Evolutionary conservation across 2,329 filamentous ascomycete species (phyloP).

Genomic region (Corniculantispora saksenae): DNA sequence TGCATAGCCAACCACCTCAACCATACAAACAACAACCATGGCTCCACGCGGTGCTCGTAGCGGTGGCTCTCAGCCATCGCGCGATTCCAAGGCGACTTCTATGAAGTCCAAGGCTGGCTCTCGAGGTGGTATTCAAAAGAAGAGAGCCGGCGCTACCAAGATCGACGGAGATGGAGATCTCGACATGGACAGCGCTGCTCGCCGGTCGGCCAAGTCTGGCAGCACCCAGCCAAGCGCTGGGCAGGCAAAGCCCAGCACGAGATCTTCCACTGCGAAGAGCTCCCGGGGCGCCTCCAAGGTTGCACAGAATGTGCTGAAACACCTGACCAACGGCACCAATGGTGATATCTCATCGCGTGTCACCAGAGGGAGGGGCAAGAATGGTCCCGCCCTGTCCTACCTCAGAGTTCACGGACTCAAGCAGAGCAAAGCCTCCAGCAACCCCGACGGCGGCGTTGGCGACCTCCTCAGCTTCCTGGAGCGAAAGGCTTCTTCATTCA

Average conservation of each 20-base stretch:
- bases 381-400: constrained; percentile 31
- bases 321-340: constrained; percentile 39
- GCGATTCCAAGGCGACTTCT: constrained; percentile 34
- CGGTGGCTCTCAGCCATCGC: constrained; percentile 27
- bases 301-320: constrained; percentile 46
- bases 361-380: constrained; percentile 28
- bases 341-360: constrained; percentile 37
- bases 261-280: constrained; percentile 26
- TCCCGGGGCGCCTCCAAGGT: constrained; percentile 37
- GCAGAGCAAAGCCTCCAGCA: constrained; percentile 66
- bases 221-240: constrained; percentile 26
- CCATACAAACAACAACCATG: constrained; percentile 22
- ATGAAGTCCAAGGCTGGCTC: constrained; percentile 33
- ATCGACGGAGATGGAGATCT: constrained; percentile 60
- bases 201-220: constrained; percentile 36
- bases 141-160: constrained; percentile 39
- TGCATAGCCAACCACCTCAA: constrained; percentile 14
- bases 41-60: constrained; percentile 25
- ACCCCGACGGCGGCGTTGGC: constrained; percentile 66
- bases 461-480: constrained; percentile 69
- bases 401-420: constrained; percentile 63
- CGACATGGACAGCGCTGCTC: constrained; percentile 52
- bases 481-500: constrained; percentile 63
- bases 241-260: constrained; percentile 33
- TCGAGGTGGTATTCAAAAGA: constrained; percentile 56